These are phyloP conservation scores for Coniophora puteana DNA, from an alignment of 1,284 basidiomycete genomes.

Conservation along the genomic window DNA sequence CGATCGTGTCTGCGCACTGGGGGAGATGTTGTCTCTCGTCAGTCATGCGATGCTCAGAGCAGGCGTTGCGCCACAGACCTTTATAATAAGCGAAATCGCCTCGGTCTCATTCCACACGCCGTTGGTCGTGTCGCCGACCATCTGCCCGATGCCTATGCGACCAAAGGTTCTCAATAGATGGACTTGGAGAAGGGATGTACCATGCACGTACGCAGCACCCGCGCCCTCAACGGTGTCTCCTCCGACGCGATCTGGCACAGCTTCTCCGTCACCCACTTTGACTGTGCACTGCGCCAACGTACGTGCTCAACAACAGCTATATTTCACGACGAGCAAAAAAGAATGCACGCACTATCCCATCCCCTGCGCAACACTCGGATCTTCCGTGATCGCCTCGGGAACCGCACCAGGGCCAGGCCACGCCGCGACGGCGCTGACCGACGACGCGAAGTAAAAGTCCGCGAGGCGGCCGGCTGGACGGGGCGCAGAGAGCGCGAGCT, in stretches of 20 bases:
- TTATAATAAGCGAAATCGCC: conserved; percentile 36
- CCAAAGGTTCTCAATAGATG: background rate
- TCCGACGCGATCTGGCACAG: conserved; percentile 40
- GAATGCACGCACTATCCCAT: conserved; percentile 52
- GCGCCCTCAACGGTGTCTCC: conserved; percentile 29
- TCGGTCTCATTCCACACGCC: conserved; percentile 64
- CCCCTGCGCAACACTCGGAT: conserved; percentile 34
- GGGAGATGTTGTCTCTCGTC: conserved; percentile 27
- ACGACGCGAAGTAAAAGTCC: conserved; percentile 56
- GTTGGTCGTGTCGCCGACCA: conserved; percentile 46
- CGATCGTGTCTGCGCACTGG: conserved; percentile 37
- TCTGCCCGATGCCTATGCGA: conserved; percentile 42
- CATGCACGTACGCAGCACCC: conserved; percentile 34
- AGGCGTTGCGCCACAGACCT: conserved; percentile 13
- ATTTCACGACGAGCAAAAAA: background rate
- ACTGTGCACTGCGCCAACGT: conserved; percentile 14
- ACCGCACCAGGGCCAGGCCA: conserved; percentile 27
- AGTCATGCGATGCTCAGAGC: conserved; percentile 5
- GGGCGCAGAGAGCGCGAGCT: conserved; percentile 43
- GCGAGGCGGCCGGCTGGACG: conserved; percentile 27
- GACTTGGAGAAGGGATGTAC: too few relatives aligned
- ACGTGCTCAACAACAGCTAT: too few relatives aligned
- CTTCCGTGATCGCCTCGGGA: conserved; percentile 34
- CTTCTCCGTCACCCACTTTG: conserved; percentile 63
- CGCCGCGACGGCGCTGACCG: conserved; percentile 38